A percentile compares a stretch with the other conserved stretches of the same genome.
Evolutionary conservation across 352 stramenopile species (phyloP).

Genomic region (Pythium phragmiticola): DNA sequence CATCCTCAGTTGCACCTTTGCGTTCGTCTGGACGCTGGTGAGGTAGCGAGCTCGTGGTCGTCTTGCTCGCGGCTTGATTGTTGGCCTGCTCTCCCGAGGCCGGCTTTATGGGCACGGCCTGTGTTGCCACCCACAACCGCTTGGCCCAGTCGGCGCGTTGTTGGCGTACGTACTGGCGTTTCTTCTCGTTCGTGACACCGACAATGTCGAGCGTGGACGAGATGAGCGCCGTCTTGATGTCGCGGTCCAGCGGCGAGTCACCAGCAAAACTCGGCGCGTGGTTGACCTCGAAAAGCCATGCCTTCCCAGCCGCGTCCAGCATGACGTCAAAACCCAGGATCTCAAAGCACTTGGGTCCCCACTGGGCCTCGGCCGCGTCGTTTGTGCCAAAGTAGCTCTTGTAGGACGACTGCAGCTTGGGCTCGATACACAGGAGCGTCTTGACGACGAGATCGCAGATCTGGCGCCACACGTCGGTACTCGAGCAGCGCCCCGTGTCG

Average conservation of each 20-base stretch:
- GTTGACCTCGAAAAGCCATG: constrained; percentile 51
- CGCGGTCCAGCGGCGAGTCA: constrained; percentile 37
- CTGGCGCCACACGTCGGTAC: constrained; percentile 32
- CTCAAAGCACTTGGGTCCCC: constrained; percentile 45
- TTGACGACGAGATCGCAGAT: constrained; percentile 47
- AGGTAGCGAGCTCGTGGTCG: not conserved
- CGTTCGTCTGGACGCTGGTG: constrained; percentile 1
- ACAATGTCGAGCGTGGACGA: constrained; percentile 34
- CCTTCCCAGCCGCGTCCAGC: constrained; percentile 36
- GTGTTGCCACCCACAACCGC: constrained; percentile 30
- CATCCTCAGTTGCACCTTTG: not conserved
- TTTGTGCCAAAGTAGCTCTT: constrained; percentile 40
- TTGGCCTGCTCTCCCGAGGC: not conserved
- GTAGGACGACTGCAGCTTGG: constrained; percentile 41
- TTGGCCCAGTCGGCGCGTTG: constrained; percentile 33
- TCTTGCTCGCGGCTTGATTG: not conserved
- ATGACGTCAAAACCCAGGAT: constrained; percentile 51
- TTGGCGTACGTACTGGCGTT: constrained; percentile 31
- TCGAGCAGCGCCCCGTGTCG: constrained; percentile 23
- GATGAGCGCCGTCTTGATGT: constrained; percentile 42
- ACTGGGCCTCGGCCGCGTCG: constrained; percentile 22
- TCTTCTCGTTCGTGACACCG: constrained; percentile 40
- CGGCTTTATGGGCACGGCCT: not conserved
- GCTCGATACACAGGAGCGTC: constrained; percentile 41
- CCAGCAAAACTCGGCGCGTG: constrained; percentile 48